phyloP scores from a whole-genome alignment of 2,329 filamentous ascomycete species.

The Cryphonectria naterciae region DNA sequence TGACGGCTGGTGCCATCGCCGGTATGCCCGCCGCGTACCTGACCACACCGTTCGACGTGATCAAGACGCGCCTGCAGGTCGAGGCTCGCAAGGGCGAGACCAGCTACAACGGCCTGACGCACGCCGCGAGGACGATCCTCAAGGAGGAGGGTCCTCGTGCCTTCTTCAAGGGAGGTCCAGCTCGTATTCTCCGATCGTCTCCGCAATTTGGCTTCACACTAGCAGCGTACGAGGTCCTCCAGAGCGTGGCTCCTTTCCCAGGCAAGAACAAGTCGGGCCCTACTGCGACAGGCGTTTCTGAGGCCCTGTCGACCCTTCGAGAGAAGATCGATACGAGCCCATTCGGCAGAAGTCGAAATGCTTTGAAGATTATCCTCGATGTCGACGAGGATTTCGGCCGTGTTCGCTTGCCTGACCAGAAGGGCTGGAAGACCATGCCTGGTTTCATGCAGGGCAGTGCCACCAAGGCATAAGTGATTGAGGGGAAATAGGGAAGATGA shows the following conservation, averaged over 20 bases:
- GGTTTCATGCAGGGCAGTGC: conserved; percentile 50
- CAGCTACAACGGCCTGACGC: conserved; percentile 82
- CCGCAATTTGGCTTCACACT: conserved; percentile 98
- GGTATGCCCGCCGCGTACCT: conserved; percentile 93
- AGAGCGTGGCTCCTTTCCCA: conserved; percentile 79
- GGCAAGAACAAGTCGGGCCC: conserved; percentile 59
- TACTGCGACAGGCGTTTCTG: conserved; percentile 62
- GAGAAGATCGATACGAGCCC: conserved; percentile 62
- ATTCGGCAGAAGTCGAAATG: conserved; percentile 74
- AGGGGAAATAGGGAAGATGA: conserved; percentile 2
- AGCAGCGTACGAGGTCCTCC: conserved; percentile 90
- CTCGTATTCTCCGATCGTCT: conserved; percentile 90
- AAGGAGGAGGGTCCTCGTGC: conserved; percentile 92
- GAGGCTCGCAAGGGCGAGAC: conserved; percentile 95
- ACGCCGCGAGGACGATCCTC: conserved; percentile 82
- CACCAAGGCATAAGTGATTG: conserved; percentile 11
- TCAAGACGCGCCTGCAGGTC: conserved; percentile 98
- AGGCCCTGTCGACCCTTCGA: conserved; percentile 65
- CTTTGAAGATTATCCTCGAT: conserved; percentile 93
- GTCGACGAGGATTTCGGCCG: conserved; percentile 91
- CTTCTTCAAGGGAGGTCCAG: conserved; percentile 98
- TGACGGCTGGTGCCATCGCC: conserved; percentile 92
- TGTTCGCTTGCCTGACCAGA: conserved; percentile 61
- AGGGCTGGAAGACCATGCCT: conserved; percentile 58
- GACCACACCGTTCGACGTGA: conserved; percentile 96